Evolutionary conservation across 352 stramenopile species (phyloP).

Genomic region (Globisporangium cederbergense): DNA sequence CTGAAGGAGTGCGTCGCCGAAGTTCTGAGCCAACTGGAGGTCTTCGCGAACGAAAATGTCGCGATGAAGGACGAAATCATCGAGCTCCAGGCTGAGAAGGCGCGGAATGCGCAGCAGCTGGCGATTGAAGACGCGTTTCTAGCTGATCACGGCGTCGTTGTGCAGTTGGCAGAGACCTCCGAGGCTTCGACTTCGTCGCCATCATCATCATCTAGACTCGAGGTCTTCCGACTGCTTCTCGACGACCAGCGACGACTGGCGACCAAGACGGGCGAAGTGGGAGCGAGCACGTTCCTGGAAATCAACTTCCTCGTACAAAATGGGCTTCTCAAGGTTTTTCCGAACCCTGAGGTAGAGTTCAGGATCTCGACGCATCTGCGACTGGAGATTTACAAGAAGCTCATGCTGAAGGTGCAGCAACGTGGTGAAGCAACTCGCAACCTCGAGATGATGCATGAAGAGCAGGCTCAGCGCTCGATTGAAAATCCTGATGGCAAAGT

Average conservation of each 20-base stretch:
- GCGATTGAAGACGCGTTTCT: constrained; percentile 26
- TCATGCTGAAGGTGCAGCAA: constrained; percentile 13
- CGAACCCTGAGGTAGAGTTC: neutral
- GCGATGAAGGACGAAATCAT: constrained; percentile 14
- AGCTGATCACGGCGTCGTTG: constrained; percentile 14
- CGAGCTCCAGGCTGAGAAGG: constrained; percentile 3
- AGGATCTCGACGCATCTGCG: constrained; percentile 18
- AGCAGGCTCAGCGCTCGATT: neutral
- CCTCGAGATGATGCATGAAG: constrained; percentile 2
- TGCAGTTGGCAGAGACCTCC: neutral
- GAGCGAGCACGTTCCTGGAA: constrained; percentile 2
- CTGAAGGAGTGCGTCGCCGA: constrained; percentile 25
- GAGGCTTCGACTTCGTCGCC: neutral
- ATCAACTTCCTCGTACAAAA: constrained; percentile 9
- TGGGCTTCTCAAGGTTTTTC: constrained; percentile 11
- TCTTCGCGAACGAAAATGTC: constrained; percentile 20
- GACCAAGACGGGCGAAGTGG: constrained; percentile 9
- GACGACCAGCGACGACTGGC: constrained; percentile 17
- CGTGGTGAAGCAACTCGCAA: neutral
- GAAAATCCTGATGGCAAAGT: neutral
- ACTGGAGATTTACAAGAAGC: constrained; percentile 26
- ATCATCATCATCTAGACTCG: constrained; percentile 14
- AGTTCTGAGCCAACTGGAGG: constrained; percentile 30
- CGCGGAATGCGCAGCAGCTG: constrained; percentile 21
- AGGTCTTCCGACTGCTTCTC: constrained; percentile 27